Percentiles rank a stretch among this genome's conserved stretches.
phyloP scores from a whole-genome alignment of 1,284 basidiomycete genomes.

The Tremellales sp. region DNA sequence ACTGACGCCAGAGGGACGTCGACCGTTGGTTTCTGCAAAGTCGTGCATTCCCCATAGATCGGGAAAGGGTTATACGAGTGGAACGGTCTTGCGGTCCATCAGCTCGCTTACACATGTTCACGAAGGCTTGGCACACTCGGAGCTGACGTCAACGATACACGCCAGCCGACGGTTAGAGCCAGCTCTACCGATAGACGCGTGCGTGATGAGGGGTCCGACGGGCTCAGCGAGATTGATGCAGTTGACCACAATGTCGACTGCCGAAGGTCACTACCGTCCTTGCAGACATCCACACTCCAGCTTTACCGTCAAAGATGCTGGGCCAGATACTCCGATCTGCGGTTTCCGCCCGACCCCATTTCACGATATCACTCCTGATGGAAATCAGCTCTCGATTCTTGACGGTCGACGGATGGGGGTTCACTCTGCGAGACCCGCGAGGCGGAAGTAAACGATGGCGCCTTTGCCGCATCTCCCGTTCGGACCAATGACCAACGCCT shows the following conservation, averaged over 20 bases:
- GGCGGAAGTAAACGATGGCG: slow-evolving; percentile 89
- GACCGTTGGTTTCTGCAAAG: slow-evolving; percentile 90
- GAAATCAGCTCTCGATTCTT: slow-evolving; percentile 3
- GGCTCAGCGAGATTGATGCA: slow-evolving; percentile 93
- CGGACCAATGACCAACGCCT: slow-evolving; percentile 92
- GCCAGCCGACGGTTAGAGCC: slow-evolving; percentile 68
- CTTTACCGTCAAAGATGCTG: slow-evolving; percentile 77
- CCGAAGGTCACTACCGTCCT: not conserved
- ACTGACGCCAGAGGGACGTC: slow-evolving; percentile 65
- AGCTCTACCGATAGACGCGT: slow-evolving; percentile 67
- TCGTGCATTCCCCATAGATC: slow-evolving; percentile 93
- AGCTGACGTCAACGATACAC: slow-evolving; percentile 95
- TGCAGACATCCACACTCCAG: not conserved
- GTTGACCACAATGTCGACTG: slow-evolving; percentile 97
- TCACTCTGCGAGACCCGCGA: slow-evolving; percentile 86
- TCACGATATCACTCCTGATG: slow-evolving; percentile 80
- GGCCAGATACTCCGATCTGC: slow-evolving; percentile 95
- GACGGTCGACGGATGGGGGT: slow-evolving; percentile 17
- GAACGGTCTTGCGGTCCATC: slow-evolving; percentile 59
- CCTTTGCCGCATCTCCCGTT: slow-evolving; percentile 95
- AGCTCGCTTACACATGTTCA: not conserved
- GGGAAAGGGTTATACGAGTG: slow-evolving; percentile 99
- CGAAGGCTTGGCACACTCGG: slow-evolving; percentile 58
- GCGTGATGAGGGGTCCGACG: slow-evolving; percentile 85
- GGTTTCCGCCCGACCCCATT: slow-evolving; percentile 98